Base-by-base conservation (phyloP, 139 green algal genomes). In the Desmodesmus armatus region DNA sequence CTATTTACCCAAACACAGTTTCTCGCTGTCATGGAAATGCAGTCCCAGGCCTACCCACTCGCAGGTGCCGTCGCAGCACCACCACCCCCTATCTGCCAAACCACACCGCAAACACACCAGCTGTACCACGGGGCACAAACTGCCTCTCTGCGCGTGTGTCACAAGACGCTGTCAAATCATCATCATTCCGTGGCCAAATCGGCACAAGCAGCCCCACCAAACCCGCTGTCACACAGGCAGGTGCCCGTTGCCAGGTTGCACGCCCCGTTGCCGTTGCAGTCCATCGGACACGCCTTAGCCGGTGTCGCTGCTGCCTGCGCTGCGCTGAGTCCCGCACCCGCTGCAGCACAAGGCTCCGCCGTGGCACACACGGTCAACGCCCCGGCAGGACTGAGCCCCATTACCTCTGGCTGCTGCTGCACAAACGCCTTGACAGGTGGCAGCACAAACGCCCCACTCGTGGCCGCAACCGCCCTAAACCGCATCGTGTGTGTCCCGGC, bases 321-420 rank as follows among this genome's bases (percentile, higher is more conserved):
- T 37, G 39, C 51, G 47, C 39, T 41, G 40, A 67, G 19, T 3
- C 31, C 74, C 69, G 23, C 40, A 80, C 33, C 29, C 77, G 55
- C 55, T 40, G 72, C 82, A 23, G 49, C 19, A 33, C 78, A 83
- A 2, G 47, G 23, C n/a, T 53, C 78, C 15, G 60, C 60, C 44
- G 80, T 79, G 15, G 84, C 37, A 47, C 88, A 92, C 25, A 90
- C 82, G n/a, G 33, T 58, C 21, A 90, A 90, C 5, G 19, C 53
- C 2, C 87, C 87, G 19, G 87, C 83, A 21, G 82, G 62, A 43
- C 83, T 85, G 11, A 86, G 83, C 17, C 76, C 82, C 86, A 87
- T 92, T 23, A 94, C 80, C 88, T 96, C 92, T 2, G 91, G 90
- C 82, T 96, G 93, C 66, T 88, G 49, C 33, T 89, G 70, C 35